phyloP scores from a whole-genome alignment of 169 alveolate genomes.

The Sarcocystis neurona region DNA sequence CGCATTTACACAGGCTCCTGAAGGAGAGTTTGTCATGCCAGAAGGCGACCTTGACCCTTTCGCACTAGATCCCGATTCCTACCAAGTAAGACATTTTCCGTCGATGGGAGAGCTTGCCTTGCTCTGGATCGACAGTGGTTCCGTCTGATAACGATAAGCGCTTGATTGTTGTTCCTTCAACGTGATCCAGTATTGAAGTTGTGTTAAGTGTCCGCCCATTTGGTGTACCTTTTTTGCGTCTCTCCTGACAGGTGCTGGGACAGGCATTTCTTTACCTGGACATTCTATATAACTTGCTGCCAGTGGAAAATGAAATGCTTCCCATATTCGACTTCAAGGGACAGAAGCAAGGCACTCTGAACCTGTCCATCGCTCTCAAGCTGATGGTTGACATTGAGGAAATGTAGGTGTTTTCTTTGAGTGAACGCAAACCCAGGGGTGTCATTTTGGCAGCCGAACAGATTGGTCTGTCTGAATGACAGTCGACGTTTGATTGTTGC shows the following conservation, averaged over 20 bases:
- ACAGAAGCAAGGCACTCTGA: slow-evolving; percentile 56
- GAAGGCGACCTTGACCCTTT: slow-evolving; percentile 55
- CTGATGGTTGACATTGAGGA: slow-evolving; percentile 10
- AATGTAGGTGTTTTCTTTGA: not conserved
- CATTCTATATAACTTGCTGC: slow-evolving; percentile 45
- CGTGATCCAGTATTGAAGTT: not conserved
- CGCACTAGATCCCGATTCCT: slow-evolving; percentile 58
- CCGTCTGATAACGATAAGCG: not conserved
- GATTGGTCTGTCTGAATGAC: too few species aligned
- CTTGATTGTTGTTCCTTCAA: not conserved
- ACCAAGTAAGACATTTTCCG: slow-evolving; percentile 42
- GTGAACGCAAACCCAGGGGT: not conserved
- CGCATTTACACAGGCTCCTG: slow-evolving; percentile 35
- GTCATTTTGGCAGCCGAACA: not conserved
- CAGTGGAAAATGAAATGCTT: slow-evolving; percentile 55
- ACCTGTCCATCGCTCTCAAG: slow-evolving; percentile 48
- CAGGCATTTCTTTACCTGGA: slow-evolving; percentile 63
- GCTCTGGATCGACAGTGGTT: not conserved
- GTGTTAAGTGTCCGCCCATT: not conserved
- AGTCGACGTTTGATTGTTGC: too few species aligned
- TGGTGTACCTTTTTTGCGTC: not conserved
- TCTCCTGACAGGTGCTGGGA: slow-evolving; percentile 47
- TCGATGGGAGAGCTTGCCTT: not conserved
- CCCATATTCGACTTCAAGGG: slow-evolving; percentile 63
- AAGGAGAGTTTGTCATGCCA: slow-evolving; percentile 5